A percentile compares a stretch with the other conserved stretches of the same genome.
phyloP scores from a whole-genome alignment of 768 basidiomycete species.

The Lenzites betulinus region DNA sequence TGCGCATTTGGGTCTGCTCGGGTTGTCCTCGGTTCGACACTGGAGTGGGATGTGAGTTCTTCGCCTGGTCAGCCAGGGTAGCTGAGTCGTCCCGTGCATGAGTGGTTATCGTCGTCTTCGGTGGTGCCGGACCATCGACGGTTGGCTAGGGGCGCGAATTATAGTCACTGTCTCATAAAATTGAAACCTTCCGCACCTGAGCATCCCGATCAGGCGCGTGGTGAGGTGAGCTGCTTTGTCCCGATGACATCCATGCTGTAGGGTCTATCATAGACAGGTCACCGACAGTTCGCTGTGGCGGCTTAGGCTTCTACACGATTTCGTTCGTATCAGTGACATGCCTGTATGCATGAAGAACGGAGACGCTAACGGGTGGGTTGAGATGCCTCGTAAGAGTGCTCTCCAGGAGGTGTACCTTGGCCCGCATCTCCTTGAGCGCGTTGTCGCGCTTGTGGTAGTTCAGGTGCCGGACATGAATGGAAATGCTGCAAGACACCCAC shows the following conservation, averaged over 20 bases:
- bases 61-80: background rate
- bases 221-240: constrained; percentile 28
- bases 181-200: constrained; percentile 19
- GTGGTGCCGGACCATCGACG: constrained; percentile 24
- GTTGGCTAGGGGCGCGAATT: constrained; percentile 1
- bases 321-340: background rate
- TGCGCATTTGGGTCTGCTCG: background rate
- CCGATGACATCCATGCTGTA: constrained; percentile 30
- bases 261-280: constrained; percentile 35
- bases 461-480: background rate
- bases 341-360: background rate
- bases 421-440: constrained; percentile 31
- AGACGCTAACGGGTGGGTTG: constrained; percentile 27
- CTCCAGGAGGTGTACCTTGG: constrained; percentile 33
- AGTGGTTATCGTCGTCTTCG: constrained; percentile 19
- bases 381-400: constrained; percentile 33
- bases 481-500: constrained; percentile 20
- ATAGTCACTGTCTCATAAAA: background rate
- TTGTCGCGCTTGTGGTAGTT: constrained; percentile 33
- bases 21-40: background rate
- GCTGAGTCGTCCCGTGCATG: background rate
- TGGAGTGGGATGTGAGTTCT: background rate
- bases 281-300: constrained; percentile 14
- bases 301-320: constrained; percentile 20
- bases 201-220: constrained; percentile 27